Conservation (phyloP, 2,329 filamentous ascomycete species). For the Neonectria ditissima region DNA sequence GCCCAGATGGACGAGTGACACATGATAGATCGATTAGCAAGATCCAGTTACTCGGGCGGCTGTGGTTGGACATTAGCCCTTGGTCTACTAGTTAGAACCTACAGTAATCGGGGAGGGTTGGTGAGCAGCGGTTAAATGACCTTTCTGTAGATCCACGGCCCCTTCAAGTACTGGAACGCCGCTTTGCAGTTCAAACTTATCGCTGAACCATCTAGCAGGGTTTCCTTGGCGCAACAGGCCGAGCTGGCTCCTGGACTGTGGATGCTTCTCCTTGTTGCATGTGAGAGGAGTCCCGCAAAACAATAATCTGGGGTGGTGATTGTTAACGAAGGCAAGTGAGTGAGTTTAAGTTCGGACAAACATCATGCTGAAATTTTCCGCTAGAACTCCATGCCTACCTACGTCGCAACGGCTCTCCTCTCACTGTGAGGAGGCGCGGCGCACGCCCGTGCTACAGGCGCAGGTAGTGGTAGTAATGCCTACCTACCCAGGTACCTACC, state of each 20-base stretch:
- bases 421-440: not conserved
- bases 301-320: slow-evolving; percentile 16
- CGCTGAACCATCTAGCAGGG: not conserved
- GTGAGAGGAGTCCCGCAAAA: not conserved
- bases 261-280: not conserved
- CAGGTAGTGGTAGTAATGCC: no score
- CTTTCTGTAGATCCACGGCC: not conserved
- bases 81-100: no score
- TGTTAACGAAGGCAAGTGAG: not conserved
- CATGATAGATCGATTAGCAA: not conserved
- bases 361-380: not conserved
- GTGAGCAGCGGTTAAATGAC: slow-evolving; percentile 7
- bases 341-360: not conserved
- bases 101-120: not conserved
- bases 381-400: not conserved
- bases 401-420: not conserved
- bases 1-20: no score
- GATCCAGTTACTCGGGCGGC: not conserved
- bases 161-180: not conserved
- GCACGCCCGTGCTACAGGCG: no score
- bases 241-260: not conserved
- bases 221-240: not conserved
- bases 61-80: not conserved
- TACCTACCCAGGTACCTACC: no score
- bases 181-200: not conserved